Percentiles rank a stretch among this genome's conserved stretches.
Evolutionary conservation across 768 basidiomycete species (phyloP).

Genomic region (Gymnopilus dilepis): DNA sequence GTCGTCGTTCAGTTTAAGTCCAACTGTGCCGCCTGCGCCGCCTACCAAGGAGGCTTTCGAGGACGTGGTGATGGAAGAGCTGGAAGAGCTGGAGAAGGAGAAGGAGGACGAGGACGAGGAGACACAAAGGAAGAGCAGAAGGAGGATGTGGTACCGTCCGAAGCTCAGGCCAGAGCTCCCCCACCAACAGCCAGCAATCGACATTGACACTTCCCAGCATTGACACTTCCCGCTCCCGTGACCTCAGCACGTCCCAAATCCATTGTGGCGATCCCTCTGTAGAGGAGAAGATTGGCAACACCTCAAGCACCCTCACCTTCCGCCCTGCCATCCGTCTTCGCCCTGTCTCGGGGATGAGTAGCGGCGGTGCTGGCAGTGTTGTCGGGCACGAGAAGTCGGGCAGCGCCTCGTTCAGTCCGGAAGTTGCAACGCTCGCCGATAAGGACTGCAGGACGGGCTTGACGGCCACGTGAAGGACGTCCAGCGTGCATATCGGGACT

Average conservation of each 20-base stretch:
- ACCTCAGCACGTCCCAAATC: not conserved
- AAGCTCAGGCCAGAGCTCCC: too few species aligned
- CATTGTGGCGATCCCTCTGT: constrained; percentile 9
- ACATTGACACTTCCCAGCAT: too few species aligned
- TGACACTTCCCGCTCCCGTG: not conserved
- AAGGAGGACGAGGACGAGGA: not conserved
- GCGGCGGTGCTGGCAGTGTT: not conserved
- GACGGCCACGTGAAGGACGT: constrained; percentile 50
- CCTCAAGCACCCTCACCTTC: constrained; percentile 30
- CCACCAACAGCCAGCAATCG: not conserved
- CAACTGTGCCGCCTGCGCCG: constrained; percentile 6
- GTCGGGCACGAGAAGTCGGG: constrained; percentile 50
- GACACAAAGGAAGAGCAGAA: constrained; percentile 9
- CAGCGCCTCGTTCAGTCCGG: constrained; percentile 48
- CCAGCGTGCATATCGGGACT: not conserved
- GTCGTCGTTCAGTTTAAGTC: not conserved
- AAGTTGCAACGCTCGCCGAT: constrained; percentile 47
- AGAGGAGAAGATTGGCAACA: constrained; percentile 23
- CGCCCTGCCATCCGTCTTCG: constrained; percentile 26
- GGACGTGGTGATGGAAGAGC: not conserved
- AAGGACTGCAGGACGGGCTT: constrained; percentile 34
- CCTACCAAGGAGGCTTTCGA: constrained; percentile 7
- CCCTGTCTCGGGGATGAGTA: constrained; percentile 20
- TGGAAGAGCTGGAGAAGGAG: not conserved
- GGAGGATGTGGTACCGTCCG: constrained; percentile 7